These are phyloP conservation scores for Balansia obtecta DNA, from an alignment of 2,329 filamentous ascomycete species.

Conservation along the genomic window DNA sequence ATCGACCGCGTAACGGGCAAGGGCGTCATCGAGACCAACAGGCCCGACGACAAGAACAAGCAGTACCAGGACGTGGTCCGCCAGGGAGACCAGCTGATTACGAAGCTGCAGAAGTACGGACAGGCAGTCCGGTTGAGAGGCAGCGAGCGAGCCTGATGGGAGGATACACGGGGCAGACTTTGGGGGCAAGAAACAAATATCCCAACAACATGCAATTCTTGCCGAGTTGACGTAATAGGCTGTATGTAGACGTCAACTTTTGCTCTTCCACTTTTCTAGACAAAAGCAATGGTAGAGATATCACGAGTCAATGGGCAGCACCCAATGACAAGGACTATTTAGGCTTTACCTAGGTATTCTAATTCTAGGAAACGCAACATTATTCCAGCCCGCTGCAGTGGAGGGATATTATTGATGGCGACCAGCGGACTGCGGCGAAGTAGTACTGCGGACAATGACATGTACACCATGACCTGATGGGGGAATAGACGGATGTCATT, in stretches of 20 bases:
- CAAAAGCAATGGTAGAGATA: too few relatives aligned
- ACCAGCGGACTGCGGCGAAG: too few relatives aligned
- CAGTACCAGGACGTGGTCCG: conserved; percentile 97
- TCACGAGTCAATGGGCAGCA: too few relatives aligned
- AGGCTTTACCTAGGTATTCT: too few relatives aligned
- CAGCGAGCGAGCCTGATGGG: conserved; percentile 67
- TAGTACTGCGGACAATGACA: too few relatives aligned
- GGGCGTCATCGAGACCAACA: conserved; percentile 94
- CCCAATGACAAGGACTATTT: too few relatives aligned
- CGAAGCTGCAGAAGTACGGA: conserved; percentile 98
- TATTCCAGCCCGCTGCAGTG: too few relatives aligned
- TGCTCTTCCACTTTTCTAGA: too few relatives aligned
- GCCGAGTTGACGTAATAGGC: too few relatives aligned
- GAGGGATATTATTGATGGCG: too few relatives aligned
- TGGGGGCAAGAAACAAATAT: neutral
- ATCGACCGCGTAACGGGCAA: conserved; percentile 95
- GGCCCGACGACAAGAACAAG: conserved; percentile 98
- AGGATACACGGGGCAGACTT: neutral
- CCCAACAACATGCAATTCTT: neutral
- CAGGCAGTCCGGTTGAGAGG: conserved; percentile 89
- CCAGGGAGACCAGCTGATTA: conserved; percentile 95
- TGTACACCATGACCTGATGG: neutral
- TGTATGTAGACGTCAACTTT: too few relatives aligned
- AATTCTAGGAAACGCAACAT: too few relatives aligned
- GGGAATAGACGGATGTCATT: neutral